Evolutionary conservation across 2,329 filamentous ascomycete species (phyloP).

Genomic region (Magnaporthales sp.): DNA sequence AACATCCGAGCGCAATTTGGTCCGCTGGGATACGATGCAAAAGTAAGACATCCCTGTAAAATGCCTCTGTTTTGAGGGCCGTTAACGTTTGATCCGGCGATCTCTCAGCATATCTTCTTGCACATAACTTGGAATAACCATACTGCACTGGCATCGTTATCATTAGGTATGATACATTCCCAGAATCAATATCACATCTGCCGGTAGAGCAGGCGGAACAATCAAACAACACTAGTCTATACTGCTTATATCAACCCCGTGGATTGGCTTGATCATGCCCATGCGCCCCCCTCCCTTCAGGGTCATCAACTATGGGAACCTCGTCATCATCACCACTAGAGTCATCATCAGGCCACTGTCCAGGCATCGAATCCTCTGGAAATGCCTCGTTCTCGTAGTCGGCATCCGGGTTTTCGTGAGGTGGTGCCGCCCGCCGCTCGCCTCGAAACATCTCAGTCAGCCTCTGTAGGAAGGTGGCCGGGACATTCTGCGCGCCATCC

Average conservation of each 20-base stretch:
- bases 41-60: too few relatives aligned
- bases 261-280: background rate
- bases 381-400: background rate
- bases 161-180: background rate
- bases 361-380: background rate
- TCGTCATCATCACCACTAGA: background rate
- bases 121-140: background rate
- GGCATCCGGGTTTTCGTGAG: background rate
- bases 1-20: background rate
- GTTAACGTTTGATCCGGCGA: background rate
- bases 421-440: background rate
- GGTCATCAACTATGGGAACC: background rate
- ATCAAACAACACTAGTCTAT: background rate
- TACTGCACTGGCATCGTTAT: background rate
- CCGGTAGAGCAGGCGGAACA: background rate
- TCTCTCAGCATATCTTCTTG: background rate
- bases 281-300: background rate
- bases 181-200: background rate
- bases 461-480: background rate
- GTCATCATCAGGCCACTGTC: background rate
- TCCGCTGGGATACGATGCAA: background rate
- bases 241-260: background rate
- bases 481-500: background rate
- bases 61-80: background rate
- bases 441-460: background rate